A percentile compares a stretch with the other conserved stretches of the same genome.
These are phyloP conservation scores for Pisolithus microcarpus DNA, from an alignment of 768 basidiomycete species.

Conservation along the genomic window DNA sequence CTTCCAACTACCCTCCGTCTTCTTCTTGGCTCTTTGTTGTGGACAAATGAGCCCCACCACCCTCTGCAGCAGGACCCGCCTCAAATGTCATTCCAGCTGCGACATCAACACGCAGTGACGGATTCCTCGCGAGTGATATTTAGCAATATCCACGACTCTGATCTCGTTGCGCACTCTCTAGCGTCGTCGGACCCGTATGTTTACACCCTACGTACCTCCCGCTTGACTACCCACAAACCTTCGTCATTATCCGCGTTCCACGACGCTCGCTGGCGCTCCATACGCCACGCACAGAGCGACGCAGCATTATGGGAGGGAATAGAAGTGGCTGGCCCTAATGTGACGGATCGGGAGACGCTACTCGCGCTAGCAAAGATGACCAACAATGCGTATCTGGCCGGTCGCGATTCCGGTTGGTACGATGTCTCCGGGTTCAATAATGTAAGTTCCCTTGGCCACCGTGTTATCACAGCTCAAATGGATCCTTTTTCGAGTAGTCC, in stretches of 20 bases:
- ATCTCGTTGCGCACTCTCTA: constrained; percentile 21
- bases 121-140: constrained; percentile 53
- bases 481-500: constrained; percentile 31
- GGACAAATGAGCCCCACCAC: constrained; percentile 18
- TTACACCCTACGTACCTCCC: constrained; percentile 37
- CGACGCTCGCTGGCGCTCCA: constrained; percentile 29
- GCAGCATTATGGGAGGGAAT: constrained; percentile 55
- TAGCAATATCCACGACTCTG: constrained; percentile 38
- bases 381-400: constrained; percentile 66
- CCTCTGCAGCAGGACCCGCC: constrained; percentile 26
- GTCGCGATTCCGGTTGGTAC: constrained; percentile 61
- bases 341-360: constrained; percentile 63
- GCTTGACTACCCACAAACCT: constrained; percentile 39
- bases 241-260: constrained; percentile 32
- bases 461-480: background rate
- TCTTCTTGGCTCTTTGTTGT: constrained; percentile 37
- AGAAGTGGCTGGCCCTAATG: constrained; percentile 64
- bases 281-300: constrained; percentile 33
- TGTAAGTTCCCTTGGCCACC: constrained; percentile 28
- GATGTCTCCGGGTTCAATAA: constrained; percentile 57
- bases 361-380: constrained; percentile 84
- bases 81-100: constrained; percentile 51
- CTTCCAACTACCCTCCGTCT: constrained; percentile 38
- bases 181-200: constrained; percentile 23
- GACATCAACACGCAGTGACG: constrained; percentile 56